Evolutionary conservation across 306 rosid species (phyloP), one percentile per base, ranked within the genome.

Genomic region (Trifolium pratense): DNA sequence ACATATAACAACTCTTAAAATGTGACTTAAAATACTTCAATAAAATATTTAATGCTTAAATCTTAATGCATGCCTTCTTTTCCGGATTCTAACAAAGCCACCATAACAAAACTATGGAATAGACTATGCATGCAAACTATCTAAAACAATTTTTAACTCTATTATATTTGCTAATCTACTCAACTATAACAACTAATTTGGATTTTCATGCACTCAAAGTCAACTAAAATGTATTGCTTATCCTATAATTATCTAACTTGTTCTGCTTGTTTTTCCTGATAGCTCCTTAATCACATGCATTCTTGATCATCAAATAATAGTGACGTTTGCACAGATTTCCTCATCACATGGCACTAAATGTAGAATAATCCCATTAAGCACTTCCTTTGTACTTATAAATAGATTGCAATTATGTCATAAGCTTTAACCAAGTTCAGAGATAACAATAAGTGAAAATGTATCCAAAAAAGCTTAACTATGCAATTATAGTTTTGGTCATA

Each of bases 121-220:
- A 32, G 76, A 73, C 39, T 65, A 55, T 52, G 8, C 82, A 83
- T 53, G 79, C 17, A 58, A 39, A 61, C 56, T 18, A 52, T 76
- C 71, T 68, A 72, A 62, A 59, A 56, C 34, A 20, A 8, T 23
- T 32, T 39, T 74, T 43, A 5, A n/a, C 72, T 64, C 29, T 76
- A 64, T 77, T 59, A 39, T 80, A 73, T 77, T 80, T 29, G 37
- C 74, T 18, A 71, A 66, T 60, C 51, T 23, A 17, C 74, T 58
- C 61, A 60, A 25, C 37, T 73, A 68, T 66, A 73, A 83, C 84
- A 64, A 78, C 80, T 62, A 70, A 51, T 75, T 83, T 87, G 85
- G 86, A 83, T 76, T 85, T 79, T 81, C 79, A 40, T 86, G 83
- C 65, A 70, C 84, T 76, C 71, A 26, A 82, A 82, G 76, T 84